A percentile compares a stretch with the other conserved stretches of the same genome.
Conservation (phyloP, 805 yeast species). For the Blastobotrys chiropterorum region DNA sequence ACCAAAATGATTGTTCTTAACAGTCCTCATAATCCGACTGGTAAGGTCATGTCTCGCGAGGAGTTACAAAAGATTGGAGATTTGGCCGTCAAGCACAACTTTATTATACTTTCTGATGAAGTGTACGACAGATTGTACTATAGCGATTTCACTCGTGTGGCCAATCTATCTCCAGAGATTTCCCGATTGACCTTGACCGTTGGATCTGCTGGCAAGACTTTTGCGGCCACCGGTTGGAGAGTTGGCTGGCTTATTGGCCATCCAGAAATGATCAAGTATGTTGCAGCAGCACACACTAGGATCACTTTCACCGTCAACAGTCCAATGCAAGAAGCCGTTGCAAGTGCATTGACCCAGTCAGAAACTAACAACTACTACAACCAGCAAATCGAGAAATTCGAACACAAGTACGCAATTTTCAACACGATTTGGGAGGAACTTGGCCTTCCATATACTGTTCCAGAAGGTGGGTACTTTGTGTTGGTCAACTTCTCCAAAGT, state of each 20-base stretch:
- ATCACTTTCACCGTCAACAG: conserved; percentile 89
- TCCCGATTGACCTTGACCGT: conserved; percentile 77
- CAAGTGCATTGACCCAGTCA: conserved; percentile 66
- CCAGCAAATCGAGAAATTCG: conserved; percentile 60
- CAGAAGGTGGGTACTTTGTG: conserved; percentile 92
- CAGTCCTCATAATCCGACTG: conserved; percentile 95
- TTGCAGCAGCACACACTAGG: conserved; percentile 85
- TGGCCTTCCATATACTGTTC: conserved; percentile 79
- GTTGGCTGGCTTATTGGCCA: conserved; percentile 93
- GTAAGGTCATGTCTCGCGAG: conserved; percentile 73
- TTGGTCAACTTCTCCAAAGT: conserved; percentile 82
- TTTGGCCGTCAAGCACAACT: conserved; percentile 77
- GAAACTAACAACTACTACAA: conserved; percentile 59
- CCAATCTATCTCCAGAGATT: conserved; percentile 74
- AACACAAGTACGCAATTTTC: conserved; percentile 65
- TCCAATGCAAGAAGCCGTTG: conserved; percentile 88
- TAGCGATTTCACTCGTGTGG: conserved; percentile 72
- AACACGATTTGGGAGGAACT: conserved; percentile 77
- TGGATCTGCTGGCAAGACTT: conserved; percentile 96
- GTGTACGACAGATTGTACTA: conserved; percentile 90
- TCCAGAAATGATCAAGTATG: conserved; percentile 72
- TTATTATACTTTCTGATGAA: conserved; percentile 83
- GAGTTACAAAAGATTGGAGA: conserved; percentile 75
- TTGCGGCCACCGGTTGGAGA: conserved; percentile 99
- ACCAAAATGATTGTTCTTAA: conserved; percentile 86